These are phyloP conservation scores for Irpex rosettiformis DNA, from an alignment of 1,284 basidiomycete genomes.

Conservation along the genomic window DNA sequence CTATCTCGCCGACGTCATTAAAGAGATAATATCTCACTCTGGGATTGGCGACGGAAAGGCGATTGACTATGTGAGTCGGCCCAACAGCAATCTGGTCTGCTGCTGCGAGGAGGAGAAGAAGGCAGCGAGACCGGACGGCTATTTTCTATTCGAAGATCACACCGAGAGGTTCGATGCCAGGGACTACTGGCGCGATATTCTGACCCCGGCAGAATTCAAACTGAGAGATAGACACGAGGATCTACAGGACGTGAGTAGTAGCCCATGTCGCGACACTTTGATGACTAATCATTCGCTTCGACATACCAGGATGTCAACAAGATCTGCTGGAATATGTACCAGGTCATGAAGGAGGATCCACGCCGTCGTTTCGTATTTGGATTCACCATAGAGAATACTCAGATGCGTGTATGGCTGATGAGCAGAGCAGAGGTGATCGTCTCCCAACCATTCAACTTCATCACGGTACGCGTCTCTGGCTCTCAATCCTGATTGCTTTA, in stretches of 20 bases:
- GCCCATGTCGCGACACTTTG: neutral
- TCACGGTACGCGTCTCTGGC: no score
- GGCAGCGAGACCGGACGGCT: neutral
- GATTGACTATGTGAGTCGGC: neutral
- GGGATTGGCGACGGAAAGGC: neutral
- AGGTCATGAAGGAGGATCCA: neutral
- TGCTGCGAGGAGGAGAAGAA: neutral
- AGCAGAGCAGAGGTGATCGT: neutral
- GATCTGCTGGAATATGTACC: slow-evolving; percentile 1
- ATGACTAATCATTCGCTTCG: neutral
- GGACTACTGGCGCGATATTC: neutral
- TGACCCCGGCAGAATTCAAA: neutral
- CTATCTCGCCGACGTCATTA: neutral
- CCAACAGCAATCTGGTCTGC: neutral
- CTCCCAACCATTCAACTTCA: slow-evolving; percentile 1
- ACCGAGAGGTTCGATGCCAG: neutral
- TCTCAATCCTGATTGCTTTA: no score
- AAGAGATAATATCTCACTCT: neutral
- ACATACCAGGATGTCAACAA: neutral
- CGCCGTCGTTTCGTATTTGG: neutral
- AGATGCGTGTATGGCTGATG: neutral
- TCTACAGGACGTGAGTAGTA: neutral
- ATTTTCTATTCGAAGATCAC: neutral
- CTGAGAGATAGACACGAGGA: neutral
- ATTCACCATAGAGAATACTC: neutral